Evolutionary conservation across 192 early-diverging fungal species (phyloP).

Genomic region (Chytriomyces sp.): DNA sequence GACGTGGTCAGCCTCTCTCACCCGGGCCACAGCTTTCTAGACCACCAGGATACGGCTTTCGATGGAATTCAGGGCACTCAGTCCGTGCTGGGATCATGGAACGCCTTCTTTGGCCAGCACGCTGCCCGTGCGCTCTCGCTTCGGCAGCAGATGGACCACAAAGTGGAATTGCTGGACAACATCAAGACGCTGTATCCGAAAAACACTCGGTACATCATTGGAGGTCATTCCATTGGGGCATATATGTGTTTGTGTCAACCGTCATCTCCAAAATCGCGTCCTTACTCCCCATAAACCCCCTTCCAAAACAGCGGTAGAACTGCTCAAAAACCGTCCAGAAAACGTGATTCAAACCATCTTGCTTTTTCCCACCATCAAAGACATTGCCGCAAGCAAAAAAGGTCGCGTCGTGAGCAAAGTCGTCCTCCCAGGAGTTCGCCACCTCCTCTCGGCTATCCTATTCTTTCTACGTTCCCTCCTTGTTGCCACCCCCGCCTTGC

Average conservation of each 20-base stretch:
- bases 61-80: conserved; percentile 51
- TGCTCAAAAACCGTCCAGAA: conserved; percentile 64
- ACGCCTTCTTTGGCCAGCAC: conserved; percentile 17
- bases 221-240: conserved; percentile 70
- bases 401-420: conserved; percentile 47
- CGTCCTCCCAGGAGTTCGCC: conserved; percentile 30
- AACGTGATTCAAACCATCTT: conserved; percentile 65
- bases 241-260: conserved; percentile 52
- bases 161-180: conserved; percentile 64
- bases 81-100: conserved; percentile 6
- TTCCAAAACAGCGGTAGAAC: conserved; percentile 38
- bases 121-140: conserved; percentile 43
- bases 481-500: neutral
- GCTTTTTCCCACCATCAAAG: conserved; percentile 80
- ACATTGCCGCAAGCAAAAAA: conserved; percentile 76
- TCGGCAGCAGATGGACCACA: conserved; percentile 69
- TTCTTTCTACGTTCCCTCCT: conserved; percentile 38
- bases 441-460: conserved; percentile 35
- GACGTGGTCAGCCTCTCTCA: conserved; percentile 15
- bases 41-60: conserved; percentile 1
- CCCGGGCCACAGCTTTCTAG: conserved; percentile 5
- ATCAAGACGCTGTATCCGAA: conserved; percentile 49
- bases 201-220: conserved; percentile 54
- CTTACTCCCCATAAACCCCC: conserved; percentile 38
- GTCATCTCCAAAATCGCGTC: conserved; percentile 28